Evolutionary conservation across 2,329 filamentous ascomycete species (phyloP).

Genomic region (Mycocentrospora acerina): DNA sequence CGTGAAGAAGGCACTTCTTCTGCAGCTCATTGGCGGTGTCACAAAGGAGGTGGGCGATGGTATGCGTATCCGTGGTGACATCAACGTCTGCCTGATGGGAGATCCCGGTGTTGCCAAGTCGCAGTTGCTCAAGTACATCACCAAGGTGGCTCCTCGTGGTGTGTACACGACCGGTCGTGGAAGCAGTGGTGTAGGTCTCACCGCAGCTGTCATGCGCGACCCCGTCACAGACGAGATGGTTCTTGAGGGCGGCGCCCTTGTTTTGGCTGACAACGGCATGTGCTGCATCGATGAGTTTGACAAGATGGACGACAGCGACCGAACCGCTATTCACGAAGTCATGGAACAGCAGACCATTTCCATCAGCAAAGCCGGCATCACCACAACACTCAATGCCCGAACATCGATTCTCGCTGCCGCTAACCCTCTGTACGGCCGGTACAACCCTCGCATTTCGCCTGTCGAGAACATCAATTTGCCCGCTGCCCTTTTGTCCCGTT

Average conservation of each 20-base stretch:
- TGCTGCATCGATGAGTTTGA: conserved; percentile 87
- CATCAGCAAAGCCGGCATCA: conserved; percentile 90
- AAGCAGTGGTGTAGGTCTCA: conserved; percentile 79
- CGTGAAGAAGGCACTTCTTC: conserved; percentile 95
- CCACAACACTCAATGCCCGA: conserved; percentile 92
- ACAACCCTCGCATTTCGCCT: conserved; percentile 95
- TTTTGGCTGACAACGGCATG: conserved; percentile 79
- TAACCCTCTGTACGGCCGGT: conserved; percentile 95
- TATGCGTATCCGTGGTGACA: conserved; percentile 98
- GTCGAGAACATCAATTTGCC: conserved; percentile 99
- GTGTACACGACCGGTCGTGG: conserved; percentile 81
- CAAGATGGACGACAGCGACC: conserved; percentile 85
- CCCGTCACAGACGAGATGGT: conserved; percentile 85
- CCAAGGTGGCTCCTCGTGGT: conserved; percentile 92
- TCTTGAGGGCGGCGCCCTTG: conserved; percentile 75
- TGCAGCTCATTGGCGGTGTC: conserved; percentile 93
- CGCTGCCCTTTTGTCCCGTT: conserved; percentile 93
- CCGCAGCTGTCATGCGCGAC: conserved; percentile 80
- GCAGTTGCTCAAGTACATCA: conserved; percentile 96
- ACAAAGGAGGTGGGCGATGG: conserved; percentile 96
- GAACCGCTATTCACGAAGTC: conserved; percentile 82
- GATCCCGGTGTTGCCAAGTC: conserved; percentile 99
- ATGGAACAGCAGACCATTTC: conserved; percentile 89
- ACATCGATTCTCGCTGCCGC: conserved; percentile 95
- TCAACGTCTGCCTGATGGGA: conserved; percentile 99